Evolutionary conservation across 495 filamentous ascomycete genomes (phyloP), one percentile per base, ranked within the genome.

Genomic region (Parmelia sp.): DNA sequence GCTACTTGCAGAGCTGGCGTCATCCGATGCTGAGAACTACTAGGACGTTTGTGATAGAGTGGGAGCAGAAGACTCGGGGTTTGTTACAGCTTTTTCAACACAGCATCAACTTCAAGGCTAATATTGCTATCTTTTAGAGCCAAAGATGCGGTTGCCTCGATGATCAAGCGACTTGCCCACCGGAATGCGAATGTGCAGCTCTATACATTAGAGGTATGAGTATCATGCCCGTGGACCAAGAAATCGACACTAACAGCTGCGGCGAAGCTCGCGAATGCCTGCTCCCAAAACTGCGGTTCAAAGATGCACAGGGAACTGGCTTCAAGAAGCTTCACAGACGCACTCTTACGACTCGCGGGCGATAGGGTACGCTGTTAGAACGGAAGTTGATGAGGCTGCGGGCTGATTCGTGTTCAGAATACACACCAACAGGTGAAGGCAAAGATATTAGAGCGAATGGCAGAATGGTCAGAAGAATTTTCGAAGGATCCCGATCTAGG

Each of bases 121-220:
- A 73, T 74, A 40, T 74, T 51, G 45, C 47, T 21, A 27, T 57
- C 10, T 44, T 44, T 39, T 62, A 83, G 92, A 51, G 82, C 91
- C 59, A 96, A 96, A 77, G 93, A 97, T 79, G 92, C 86, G 23
- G 90, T 97, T 66, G 90, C 91, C 66, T 88, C 90, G 65, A 82
- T 98, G 82, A 98, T 97, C 74, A 97, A 96, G 78, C 82, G 94
- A 64, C 81, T 98, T 67, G 95, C 94, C 62, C 93, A 98, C 77
- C 86, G 94, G 65, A 98, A 98, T 77, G 94, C 94, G 63, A 97
- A 98, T 76, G 94, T 98, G n/a, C 94, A 98, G 77, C 82, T 98
- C 39, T 98, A 98, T 73, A 97, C 94, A 25, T 82, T 98, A 63
- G 94, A 98, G 83, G 91, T 94, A 69, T 56, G 82, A 53, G 12